Evolutionary conservation across 2,329 filamentous ascomycete species (phyloP), one percentile per base, ranked within the genome.

Genomic region (Dothideomycetes sp.): DNA sequence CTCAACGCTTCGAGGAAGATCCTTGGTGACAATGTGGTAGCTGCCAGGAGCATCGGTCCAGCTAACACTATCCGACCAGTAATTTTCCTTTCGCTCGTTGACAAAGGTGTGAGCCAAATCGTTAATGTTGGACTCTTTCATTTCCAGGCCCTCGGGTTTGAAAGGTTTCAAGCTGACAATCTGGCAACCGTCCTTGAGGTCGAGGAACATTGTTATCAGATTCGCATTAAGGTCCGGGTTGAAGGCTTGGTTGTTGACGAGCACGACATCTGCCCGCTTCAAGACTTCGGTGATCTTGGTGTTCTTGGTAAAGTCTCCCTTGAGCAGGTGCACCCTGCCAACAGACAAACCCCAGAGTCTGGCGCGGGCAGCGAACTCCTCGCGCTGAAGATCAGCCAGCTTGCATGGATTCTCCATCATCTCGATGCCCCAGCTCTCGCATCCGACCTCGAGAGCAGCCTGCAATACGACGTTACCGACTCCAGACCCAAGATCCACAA

Each of bases 211-310:
- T 51, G 85, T 78, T 49, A 89, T 77, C 34, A 98, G 69, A 45
- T 78, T 76, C 54, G 85, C 81, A 62, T 96, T 98, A 40, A 95
- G 74, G 50, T 81, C 73, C 11, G 88, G 81, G 4, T 81, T 88
- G 62, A 98, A 98, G 2, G 87, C 91, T 62, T 96, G 88, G 63
- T 98, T 98, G 68, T 98, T 98, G 52, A 96, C 89, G 18, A 98
- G 73, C 14, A 98, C 77, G n/a, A 96, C 88, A 57, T 98, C 91
- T 2, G 91, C 89, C 40, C 80, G 77, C 58, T 82, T 81, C 36
- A 98, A 70, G 5, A 80, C 79, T 17, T 77, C 72, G 44, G 79
- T 71, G 36, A 95, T 85, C 42, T 70, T 69, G 12, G 72, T 59
- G 49, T 82, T 83, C 47, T 79, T 76, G 8, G 87, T 76, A 54